Evolutionary conservation across 2,329 filamentous ascomycete species (phyloP), one percentile per base, ranked within the genome.

Genomic region (Sphaceloma murrayae): DNA sequence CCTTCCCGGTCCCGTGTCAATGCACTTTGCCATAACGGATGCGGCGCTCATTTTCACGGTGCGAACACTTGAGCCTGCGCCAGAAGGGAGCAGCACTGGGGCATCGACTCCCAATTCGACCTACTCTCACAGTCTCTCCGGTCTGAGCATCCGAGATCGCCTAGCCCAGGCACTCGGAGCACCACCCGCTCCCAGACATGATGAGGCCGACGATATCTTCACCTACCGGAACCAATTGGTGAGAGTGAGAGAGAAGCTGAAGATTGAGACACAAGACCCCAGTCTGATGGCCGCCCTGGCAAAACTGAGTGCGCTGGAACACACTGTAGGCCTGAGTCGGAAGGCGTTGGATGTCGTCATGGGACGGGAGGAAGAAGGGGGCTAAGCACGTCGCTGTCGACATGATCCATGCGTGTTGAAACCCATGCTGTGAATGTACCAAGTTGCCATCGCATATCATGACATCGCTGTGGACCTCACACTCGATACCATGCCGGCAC

Each of bases 251-350:
- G 89, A 95, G 61, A 95, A 95, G 66, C 76, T 94, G 3, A 74
- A 83, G 30, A 81, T 95, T 2, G 88, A 94, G 62, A 89, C 78
- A 55, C 85, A 87, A 45, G 88, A 96, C 61, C 89, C 89, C 1
- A 88, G 79, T 54, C 60, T 95, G 51, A 79, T 95, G 60, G 82
- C 84, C 26, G 70, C 91, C 24, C 81, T 85, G 60, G 82, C 86
- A 4, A 95, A 95, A 64, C 67, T 95, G 53, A 77, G 74, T 21
- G 86, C 84, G 3, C 65, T 95, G 46, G 80, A 82, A 50, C 77
- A 87, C 54, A 80, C 80, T 49, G 70, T 94, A 14, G 69, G 72
- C 46, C 68, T 84, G 50, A 80, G 81, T 51, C 73, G 83, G 53
- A 70, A 75, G 45, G 87, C 87, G 9, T 63, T 95, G 51, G 75